Conservation (phyloP, 208 protist species). For the Crithidia bombi region DNA sequence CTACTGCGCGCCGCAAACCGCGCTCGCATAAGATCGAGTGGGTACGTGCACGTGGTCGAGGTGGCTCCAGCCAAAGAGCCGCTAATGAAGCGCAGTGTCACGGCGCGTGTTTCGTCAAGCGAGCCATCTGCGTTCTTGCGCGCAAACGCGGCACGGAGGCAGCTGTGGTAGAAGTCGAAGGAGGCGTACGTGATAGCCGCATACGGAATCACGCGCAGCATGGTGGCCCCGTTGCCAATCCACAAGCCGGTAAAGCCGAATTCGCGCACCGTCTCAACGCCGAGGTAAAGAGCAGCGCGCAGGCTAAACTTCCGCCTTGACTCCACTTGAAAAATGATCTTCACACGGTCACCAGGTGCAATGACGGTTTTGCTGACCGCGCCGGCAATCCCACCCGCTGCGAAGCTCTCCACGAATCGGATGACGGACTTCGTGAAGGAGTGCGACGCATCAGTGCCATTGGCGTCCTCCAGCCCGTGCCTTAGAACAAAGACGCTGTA, state of each 20-base stretch:
- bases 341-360: slow-evolving; percentile 93
- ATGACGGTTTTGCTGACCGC: slow-evolving; percentile 94
- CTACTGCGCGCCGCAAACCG: slow-evolving; percentile 80
- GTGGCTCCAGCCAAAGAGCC: slow-evolving; percentile 94
- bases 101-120: slow-evolving; percentile 49
- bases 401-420: slow-evolving; percentile 88
- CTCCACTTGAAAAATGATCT: slow-evolving; percentile 96
- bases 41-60: slow-evolving; percentile 92
- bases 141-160: slow-evolving; percentile 15
- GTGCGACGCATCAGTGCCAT: slow-evolving; percentile 2
- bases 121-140: slow-evolving; percentile 28
- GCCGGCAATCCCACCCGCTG: slow-evolving; percentile 94
- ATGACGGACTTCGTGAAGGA: slow-evolving; percentile 50
- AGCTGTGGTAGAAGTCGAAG: slow-evolving; percentile 91
- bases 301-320: slow-evolving; percentile 65
- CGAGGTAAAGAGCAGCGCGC: slow-evolving; percentile 62
- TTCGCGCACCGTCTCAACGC: slow-evolving; percentile 75
- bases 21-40: slow-evolving; percentile 94
- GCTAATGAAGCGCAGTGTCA: slow-evolving; percentile 75
- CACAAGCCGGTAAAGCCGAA: slow-evolving; percentile 91
- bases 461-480: slow-evolving; percentile 36
- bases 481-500: slow-evolving; percentile 53
- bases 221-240: slow-evolving; percentile 95
- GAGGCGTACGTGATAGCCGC: slow-evolving; percentile 94
- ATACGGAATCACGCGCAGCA: slow-evolving; percentile 95